Percentiles rank a stretch among this genome's conserved stretches.
Evolutionary conservation across 164 flowering plant species (phyloP).

Genomic region (Kingdonia uniflora): DNA sequence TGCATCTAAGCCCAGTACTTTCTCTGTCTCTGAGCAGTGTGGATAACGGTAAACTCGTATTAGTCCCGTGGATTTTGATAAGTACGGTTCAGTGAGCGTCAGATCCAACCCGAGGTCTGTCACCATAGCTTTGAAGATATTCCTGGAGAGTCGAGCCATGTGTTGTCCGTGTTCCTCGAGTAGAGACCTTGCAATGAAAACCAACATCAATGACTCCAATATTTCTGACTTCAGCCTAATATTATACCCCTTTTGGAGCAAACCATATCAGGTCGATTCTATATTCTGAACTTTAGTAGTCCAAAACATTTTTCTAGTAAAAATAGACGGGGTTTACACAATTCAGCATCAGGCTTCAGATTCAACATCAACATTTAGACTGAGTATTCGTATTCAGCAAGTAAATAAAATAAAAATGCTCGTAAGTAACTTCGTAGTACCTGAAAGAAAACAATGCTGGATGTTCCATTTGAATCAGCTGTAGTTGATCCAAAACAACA

Average conservation of each 20-base stretch:
- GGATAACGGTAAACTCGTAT: conserved; percentile 1
- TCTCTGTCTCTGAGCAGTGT: neutral
- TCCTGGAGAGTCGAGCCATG: neutral
- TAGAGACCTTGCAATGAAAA: neutral
- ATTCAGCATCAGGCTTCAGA: neutral
- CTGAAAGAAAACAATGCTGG: conserved; percentile 35
- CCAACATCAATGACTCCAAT: too few relatives aligned
- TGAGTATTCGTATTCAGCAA: neutral
- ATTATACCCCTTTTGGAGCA: too few relatives aligned
- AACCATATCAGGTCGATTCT: neutral
- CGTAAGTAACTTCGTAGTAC: conserved; percentile 15
- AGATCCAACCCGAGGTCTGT: conserved; percentile 1
- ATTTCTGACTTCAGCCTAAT: too few relatives aligned
- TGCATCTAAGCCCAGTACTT: neutral
- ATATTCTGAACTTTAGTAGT: neutral
- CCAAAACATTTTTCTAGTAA: neutral
- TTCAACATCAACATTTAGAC: neutral
- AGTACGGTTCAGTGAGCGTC: neutral
- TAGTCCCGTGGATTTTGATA: neutral
- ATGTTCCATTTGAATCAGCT: conserved; percentile 11
- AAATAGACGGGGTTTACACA: neutral
- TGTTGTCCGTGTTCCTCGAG: conserved; percentile 3
- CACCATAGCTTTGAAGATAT: neutral
- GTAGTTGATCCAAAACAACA: conserved; percentile 27
- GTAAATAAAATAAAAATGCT: neutral